These are phyloP conservation scores for Yarrowia deformans DNA, from an alignment of 805 yeast species.

Conservation along the genomic window DNA sequence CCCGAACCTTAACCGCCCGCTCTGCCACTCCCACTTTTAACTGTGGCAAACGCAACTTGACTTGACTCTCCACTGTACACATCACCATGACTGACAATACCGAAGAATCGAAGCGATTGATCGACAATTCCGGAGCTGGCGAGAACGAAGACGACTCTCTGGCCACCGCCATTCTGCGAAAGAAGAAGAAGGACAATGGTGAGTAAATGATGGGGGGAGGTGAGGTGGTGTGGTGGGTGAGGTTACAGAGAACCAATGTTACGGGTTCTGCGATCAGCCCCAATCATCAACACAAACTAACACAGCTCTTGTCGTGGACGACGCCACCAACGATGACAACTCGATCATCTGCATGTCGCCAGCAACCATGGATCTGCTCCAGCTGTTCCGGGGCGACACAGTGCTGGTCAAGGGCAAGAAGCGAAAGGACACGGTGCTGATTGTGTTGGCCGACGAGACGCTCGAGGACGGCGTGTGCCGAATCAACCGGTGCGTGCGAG, in stretches of 20 bases:
- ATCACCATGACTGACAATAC: conserved; percentile 37
- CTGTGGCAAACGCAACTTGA: conserved; percentile 21
- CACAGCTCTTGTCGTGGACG: conserved; percentile 82
- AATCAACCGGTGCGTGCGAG: conserved; percentile 93
- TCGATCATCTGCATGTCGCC: conserved; percentile 95
- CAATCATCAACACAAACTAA: conserved; percentile 41
- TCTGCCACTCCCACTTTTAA: conserved; percentile 15
- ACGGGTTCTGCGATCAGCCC: background rate
- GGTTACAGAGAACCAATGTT: background rate
- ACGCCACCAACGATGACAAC: conserved; percentile 96
- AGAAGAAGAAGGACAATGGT: conserved; percentile 95
- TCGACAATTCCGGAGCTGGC: conserved; percentile 72
- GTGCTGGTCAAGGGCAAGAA: conserved; percentile 97
- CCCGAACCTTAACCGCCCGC: conserved; percentile 25
- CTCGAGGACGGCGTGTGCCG: conserved; percentile 95
- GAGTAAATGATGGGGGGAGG: background rate
- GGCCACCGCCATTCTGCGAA: conserved; percentile 96
- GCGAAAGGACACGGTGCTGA: conserved; percentile 95
- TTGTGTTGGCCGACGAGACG: conserved; percentile 95
- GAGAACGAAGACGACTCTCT: conserved; percentile 70
- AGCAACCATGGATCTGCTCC: conserved; percentile 91
- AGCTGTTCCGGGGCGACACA: conserved; percentile 97
- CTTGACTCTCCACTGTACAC: conserved; percentile 23
- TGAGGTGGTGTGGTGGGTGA: background rate
- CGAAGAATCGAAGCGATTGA: conserved; percentile 50